Evolutionary conservation across 768 basidiomycete genomes (phyloP), one percentile per base, ranked within the genome.

Genomic region (Lentinula boryana): DNA sequence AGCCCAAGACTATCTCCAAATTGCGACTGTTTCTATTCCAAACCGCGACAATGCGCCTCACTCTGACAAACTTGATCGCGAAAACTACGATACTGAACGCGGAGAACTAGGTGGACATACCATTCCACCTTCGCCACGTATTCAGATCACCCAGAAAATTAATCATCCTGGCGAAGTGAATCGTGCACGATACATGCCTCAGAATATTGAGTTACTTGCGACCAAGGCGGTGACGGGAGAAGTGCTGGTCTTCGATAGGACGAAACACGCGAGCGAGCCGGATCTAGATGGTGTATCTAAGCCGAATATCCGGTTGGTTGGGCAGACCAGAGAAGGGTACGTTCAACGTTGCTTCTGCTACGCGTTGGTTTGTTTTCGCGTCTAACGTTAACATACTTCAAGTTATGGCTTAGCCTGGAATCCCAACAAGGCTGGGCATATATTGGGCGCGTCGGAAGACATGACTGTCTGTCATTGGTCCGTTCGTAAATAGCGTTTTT

Each of bases 171-270:
- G 94, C 44, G 97, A 99, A 71, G 93, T 98, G 69, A 99, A 99
- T 74, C 80, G 95, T 48, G 97, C 97, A 62, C 86, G 97, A 56
- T 99, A 98, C 73, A 98, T 98, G 95, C 97, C 97, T 5, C 96
- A 98, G 74, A 99, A 98, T 69, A 92, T 95, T 1, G 93, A 98
- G 75, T 74, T 99, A 65, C 91, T 99, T 65, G 97, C 97, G 13
- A 98, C 96, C 10, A 98, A 98, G 73, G 81, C 95, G 21, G 84
- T 94, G 7, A 86, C 84, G 5, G 97, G 96, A 13, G 93, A 97
- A 64, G 93, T 98, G 2, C 77, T 89, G 61, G 76, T 99, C n/a
- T 99, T 98, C 74, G 97, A 99, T 74, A 78, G 97, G 61, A 98
- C 97, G 38, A 98, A 97, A 74, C 96, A 98, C 72, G 84, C 94